Conservation (phyloP, 129 eudicot species). For the Arctium minus region DNA sequence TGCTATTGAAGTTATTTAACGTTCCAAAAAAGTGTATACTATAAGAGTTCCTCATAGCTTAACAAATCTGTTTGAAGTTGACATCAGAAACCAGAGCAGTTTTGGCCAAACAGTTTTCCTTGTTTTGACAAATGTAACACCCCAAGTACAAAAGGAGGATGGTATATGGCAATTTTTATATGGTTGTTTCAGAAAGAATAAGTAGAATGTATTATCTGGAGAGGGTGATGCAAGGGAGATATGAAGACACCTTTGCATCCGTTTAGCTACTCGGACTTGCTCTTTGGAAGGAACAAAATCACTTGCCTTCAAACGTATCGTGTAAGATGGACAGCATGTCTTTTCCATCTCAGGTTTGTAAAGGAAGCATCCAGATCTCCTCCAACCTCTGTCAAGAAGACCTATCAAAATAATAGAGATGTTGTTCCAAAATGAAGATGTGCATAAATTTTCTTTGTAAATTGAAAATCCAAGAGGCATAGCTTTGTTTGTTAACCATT, state of each 20-base stretch:
- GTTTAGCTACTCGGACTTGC: constrained; percentile 72
- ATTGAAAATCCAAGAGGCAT: background rate
- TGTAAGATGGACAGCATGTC: constrained; percentile 94
- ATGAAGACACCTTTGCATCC: constrained; percentile 61
- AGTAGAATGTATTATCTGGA: no score
- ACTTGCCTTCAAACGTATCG: constrained; percentile 79
- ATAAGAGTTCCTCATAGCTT: background rate
- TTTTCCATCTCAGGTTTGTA: constrained; percentile 96
- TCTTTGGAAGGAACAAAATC: constrained; percentile 88
- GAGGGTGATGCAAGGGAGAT: background rate
- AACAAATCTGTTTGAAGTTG: no score
- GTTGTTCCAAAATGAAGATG: no score
- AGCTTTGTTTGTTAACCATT: no score
- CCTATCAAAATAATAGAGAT: constrained; percentile 36
- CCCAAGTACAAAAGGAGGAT: no score
- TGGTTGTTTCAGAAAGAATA: no score
- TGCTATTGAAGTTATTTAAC: background rate
- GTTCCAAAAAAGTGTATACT: background rate
- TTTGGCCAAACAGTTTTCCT: no score
- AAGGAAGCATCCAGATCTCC: constrained; percentile 89
- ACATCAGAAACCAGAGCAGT: background rate
- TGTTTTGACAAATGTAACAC: no score
- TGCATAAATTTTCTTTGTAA: no score
- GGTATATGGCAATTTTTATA: no score
- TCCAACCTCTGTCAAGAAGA: constrained; percentile 98